These are phyloP conservation scores for Claviceps humidiphila DNA, from an alignment of 2,329 filamentous ascomycete species.

Conservation along the genomic window DNA sequence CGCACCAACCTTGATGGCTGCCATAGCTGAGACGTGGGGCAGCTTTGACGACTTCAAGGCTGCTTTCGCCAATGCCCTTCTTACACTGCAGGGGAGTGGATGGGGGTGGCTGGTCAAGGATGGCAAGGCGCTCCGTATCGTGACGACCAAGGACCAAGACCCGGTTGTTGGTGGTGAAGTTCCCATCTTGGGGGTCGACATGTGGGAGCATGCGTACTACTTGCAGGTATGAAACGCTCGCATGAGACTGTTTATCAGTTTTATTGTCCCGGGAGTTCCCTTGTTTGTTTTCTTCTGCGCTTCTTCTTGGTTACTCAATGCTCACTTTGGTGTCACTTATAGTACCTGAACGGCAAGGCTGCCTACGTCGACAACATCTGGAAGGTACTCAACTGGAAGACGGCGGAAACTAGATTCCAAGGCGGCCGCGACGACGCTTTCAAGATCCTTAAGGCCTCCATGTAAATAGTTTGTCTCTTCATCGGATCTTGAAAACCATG, in stretches of 20 bases:
- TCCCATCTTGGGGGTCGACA: conserved; percentile 69
- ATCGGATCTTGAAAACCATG: neutral
- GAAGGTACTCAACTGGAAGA: conserved; percentile 69
- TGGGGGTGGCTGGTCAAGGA: conserved; percentile 79
- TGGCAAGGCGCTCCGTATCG: conserved; percentile 48
- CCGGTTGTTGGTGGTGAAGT: conserved; percentile 50
- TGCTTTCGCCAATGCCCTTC: conserved; percentile 49
- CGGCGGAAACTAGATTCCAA: conserved; percentile 47
- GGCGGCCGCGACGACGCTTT: conserved; percentile 34
- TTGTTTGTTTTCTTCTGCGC: conserved; percentile 2
- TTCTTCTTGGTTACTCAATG: neutral
- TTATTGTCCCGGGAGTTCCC: neutral
- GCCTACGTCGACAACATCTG: conserved; percentile 66
- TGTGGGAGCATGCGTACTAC: conserved; percentile 94
- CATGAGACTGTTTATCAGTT: neutral
- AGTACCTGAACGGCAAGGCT: conserved; percentile 66
- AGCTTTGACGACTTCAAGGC: conserved; percentile 50
- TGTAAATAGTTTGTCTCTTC: conserved; percentile 14
- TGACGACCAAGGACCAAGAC: conserved; percentile 81
- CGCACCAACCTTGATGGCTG: conserved; percentile 41
- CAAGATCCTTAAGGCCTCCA: conserved; percentile 28
- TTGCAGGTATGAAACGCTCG: conserved; percentile 43
- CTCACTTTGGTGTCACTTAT: conserved; percentile 19
- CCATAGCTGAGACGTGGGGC: conserved; percentile 57
- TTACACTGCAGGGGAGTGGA: conserved; percentile 69